phyloP scores from a whole-genome alignment of 257 asterid species.

The Marsdenia floribunda region DNA sequence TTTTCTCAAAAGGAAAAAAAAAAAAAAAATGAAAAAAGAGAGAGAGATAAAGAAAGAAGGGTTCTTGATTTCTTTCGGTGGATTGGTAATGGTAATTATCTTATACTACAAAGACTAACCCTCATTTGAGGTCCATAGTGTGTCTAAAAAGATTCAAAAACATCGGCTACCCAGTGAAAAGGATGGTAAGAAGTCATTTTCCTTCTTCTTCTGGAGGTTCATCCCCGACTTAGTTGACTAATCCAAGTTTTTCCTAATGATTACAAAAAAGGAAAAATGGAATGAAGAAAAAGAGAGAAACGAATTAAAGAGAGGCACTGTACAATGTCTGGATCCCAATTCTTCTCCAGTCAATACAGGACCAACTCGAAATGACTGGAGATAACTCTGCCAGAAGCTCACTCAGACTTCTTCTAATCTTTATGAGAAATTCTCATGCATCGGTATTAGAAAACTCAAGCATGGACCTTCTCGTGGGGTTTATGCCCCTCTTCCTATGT shows the following conservation, averaged over 20 bases:
- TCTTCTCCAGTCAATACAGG: background rate
- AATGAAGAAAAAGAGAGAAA: background rate
- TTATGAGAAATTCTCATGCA: background rate
- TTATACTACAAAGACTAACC: background rate
- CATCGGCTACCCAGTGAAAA: constrained; percentile 16
- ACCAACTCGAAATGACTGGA: background rate
- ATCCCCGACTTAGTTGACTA: background rate
- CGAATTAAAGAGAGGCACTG: background rate
- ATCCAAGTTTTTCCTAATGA: background rate
- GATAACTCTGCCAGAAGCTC: background rate
- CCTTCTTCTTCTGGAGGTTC: background rate
- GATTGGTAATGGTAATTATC: background rate
- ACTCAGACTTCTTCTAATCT: background rate
- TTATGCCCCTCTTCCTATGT: background rate
- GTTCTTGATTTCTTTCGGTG: background rate
- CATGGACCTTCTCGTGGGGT: background rate
- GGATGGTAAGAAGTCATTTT: constrained; percentile 2
- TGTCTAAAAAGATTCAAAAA: constrained; percentile 20
- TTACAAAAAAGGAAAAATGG: constrained; percentile 2
- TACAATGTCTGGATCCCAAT: background rate
- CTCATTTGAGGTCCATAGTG: background rate
- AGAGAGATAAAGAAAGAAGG: too few species aligned
- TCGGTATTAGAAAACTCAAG: background rate
- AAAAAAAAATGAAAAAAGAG: background rate
- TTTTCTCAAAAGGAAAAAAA: too few species aligned